These are phyloP conservation scores for Deakozyma indianensis DNA, from an alignment of 805 yeast genomes.

Conservation along the genomic window DNA sequence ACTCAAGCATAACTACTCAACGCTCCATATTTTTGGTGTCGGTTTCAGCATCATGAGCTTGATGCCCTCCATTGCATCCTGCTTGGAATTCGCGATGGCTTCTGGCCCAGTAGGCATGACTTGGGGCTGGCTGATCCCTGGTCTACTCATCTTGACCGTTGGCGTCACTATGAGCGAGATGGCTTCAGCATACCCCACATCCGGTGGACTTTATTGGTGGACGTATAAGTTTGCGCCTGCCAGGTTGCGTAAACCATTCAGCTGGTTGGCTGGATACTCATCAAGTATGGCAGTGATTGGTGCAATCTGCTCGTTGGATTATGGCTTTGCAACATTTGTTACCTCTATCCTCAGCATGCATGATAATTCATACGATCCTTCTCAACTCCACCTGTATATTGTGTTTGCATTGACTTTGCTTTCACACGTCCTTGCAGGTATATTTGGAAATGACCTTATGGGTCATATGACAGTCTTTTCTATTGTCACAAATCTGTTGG, in stretches of 20 bases:
- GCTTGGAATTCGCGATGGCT: conserved; percentile 35
- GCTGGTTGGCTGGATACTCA: conserved; percentile 52
- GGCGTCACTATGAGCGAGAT: conserved; percentile 53
- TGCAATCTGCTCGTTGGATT: conserved; percentile 53
- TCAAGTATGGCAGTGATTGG: conserved; percentile 54
- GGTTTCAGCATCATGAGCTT: not conserved
- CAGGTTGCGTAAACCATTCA: conserved; percentile 33
- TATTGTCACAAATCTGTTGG: conserved; percentile 34
- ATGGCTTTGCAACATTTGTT: conserved; percentile 33
- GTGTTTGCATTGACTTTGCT: not conserved
- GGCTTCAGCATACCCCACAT: conserved; percentile 58
- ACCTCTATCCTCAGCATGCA: conserved; percentile 20
- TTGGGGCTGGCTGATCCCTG: conserved; percentile 63
- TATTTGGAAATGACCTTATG: not conserved
- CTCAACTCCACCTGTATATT: not conserved
- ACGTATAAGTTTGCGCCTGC: conserved; percentile 54
- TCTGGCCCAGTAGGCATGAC: conserved; percentile 53
- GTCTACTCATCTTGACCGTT: conserved; percentile 38
- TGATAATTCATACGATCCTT: conserved; percentile 30
- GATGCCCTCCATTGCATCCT: conserved; percentile 44
- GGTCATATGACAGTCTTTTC: conserved; percentile 26
- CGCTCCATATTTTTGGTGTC: not conserved
- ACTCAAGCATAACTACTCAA: not conserved
- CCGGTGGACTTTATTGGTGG: conserved; percentile 64
- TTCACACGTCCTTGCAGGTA: not conserved